A percentile compares a stretch with the other conserved stretches of the same genome.
Conservation (phyloP, 2,329 filamentous ascomycete genomes). For the Hymenoscyphus linearis region DNA sequence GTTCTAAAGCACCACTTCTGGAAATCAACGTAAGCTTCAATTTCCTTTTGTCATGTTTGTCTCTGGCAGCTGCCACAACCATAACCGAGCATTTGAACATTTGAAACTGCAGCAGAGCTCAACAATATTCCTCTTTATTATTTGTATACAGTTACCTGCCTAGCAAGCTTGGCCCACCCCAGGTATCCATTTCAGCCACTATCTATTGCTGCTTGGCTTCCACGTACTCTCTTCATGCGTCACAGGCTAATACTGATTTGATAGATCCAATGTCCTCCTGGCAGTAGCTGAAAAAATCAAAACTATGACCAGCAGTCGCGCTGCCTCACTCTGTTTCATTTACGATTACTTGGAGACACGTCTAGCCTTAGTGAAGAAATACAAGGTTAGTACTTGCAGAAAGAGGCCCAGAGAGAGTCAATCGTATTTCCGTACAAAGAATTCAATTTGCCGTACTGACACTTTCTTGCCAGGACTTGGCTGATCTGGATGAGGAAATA, state of each 20-base stretch:
- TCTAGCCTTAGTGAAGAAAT: constrained; percentile 42
- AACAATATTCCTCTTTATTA: neutral
- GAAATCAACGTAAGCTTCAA: constrained; percentile 32
- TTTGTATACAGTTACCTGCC: no score
- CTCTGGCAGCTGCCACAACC: neutral
- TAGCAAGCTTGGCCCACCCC: no score
- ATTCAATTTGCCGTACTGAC: constrained; percentile 33
- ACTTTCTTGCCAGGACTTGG: constrained; percentile 42
- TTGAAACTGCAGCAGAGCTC: neutral
- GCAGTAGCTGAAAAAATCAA: constrained; percentile 28
- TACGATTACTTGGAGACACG: constrained; percentile 53
- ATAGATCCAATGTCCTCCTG: constrained; percentile 29
- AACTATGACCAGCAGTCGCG: constrained; percentile 22
- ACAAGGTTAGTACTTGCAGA: constrained; percentile 23
- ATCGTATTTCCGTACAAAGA: neutral
- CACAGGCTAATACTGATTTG: neutral
- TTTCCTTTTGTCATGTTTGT: neutral
- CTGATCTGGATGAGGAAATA: constrained; percentile 48
- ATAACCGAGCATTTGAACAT: neutral
- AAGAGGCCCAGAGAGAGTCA: neutral
- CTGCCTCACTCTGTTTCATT: constrained; percentile 35
- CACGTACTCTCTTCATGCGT: neutral
- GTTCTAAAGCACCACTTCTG: constrained; percentile 31
- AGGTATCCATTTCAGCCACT: no score
- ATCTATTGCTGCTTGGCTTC: neutral